Percentiles rank a stretch among this genome's conserved stretches.
These are phyloP conservation scores for Ceratonia siliqua DNA, from an alignment of 306 rosid genomes.

Conservation along the genomic window DNA sequence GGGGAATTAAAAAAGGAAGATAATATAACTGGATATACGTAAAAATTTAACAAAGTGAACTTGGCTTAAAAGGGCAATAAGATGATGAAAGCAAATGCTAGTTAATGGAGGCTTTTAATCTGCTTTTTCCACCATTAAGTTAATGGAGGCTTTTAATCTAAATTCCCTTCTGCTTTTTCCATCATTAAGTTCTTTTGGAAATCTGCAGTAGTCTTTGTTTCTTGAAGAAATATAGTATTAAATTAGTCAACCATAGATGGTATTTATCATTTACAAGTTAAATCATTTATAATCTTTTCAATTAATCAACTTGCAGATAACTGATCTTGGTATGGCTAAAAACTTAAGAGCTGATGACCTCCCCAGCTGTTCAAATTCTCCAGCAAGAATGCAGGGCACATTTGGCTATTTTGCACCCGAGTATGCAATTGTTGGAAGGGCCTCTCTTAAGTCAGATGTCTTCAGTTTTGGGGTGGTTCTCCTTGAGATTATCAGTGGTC, in stretches of 20 bases:
- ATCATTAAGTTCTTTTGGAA: background rate
- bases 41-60: background rate
- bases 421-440: slow-evolving; percentile 86
- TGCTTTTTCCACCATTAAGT: background rate
- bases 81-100: slow-evolving; percentile 17
- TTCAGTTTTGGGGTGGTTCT: slow-evolving; percentile 98
- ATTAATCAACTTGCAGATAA: slow-evolving; percentile 61
- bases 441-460: slow-evolving; percentile 89
- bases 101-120: no score
- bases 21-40: background rate
- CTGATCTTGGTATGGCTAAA: slow-evolving; percentile 98
- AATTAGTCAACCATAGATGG: background rate
- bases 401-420: slow-evolving; percentile 99
- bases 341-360: slow-evolving; percentile 67
- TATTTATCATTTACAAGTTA: background rate
- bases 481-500: slow-evolving; percentile 93
- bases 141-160: background rate
- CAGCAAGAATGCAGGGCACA: slow-evolving; percentile 95
- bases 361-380: slow-evolving; percentile 78
- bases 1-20: background rate
- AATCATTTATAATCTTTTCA: background rate
- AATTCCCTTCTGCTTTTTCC: background rate
- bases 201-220: background rate
- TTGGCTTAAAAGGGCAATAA: background rate
- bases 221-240: background rate